Evolutionary conservation across 1,284 basidiomycete species (phyloP).

Genomic region (Fomitopsis schrenkii): DNA sequence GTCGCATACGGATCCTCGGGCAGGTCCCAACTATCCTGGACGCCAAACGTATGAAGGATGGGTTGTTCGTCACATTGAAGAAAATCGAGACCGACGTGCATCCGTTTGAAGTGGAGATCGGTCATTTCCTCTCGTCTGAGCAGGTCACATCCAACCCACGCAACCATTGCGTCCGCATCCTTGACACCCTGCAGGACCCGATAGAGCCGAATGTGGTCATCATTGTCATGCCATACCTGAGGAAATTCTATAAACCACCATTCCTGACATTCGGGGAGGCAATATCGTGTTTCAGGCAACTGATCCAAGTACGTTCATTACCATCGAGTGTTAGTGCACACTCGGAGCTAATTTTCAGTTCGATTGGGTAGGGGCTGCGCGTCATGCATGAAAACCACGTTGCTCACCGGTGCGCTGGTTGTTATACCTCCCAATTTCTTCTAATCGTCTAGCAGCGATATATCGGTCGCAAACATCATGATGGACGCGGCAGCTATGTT

Average conservation of each 20-base stretch:
- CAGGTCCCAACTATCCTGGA: conserved; percentile 5
- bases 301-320: conserved; percentile 21
- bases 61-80: conserved; percentile 4
- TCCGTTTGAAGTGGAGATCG: conserved; percentile 17
- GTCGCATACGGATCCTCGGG: too few relatives aligned
- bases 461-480: conserved; percentile 32
- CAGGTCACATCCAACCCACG: conserved; percentile 14
- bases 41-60: conserved; percentile 10
- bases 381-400: conserved; percentile 20
- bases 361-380: conserved; percentile 14
- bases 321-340: background rate
- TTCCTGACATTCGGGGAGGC: conserved; percentile 26
- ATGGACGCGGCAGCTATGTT: conserved; percentile 30
- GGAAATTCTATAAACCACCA: conserved; percentile 15
- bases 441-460: conserved; percentile 29
- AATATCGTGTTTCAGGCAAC: conserved; percentile 24
- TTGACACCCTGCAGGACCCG: conserved; percentile 18
- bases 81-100: background rate
- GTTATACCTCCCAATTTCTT: background rate
- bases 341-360: background rate
- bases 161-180: conserved; percentile 25
- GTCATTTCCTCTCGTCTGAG: conserved; percentile 16
- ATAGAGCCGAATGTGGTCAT: conserved; percentile 8
- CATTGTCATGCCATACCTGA: conserved; percentile 26
- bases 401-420: conserved; percentile 19